These are phyloP conservation scores for Tetrahymena elliotti DNA, from an alignment of 73 alveolate species.

Conservation along the genomic window DNA sequence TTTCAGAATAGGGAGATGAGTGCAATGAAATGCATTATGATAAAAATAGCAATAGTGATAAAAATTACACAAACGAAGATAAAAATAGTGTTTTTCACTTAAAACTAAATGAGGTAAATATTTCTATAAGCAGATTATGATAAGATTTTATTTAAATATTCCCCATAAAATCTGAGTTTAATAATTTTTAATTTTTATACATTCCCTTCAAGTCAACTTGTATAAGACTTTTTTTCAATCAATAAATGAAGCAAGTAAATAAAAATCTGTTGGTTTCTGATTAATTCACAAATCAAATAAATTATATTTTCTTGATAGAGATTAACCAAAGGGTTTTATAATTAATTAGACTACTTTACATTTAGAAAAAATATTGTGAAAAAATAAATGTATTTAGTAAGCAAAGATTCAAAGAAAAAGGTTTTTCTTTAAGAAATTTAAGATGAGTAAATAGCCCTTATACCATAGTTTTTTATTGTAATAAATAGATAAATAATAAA, in stretches of 20 bases:
- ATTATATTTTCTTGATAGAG: too few relatives aligned
- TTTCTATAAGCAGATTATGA: neutral
- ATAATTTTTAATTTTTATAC: neutral
- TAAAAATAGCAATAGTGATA: neutral
- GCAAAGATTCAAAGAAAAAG: neutral
- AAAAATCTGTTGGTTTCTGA: neutral
- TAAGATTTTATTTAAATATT: neutral
- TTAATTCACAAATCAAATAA: too few relatives aligned
- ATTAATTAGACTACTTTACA: too few relatives aligned
- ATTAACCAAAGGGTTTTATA: neutral
- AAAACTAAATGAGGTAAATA: neutral
- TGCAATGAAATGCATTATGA: neutral
- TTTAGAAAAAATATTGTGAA: too few relatives aligned
- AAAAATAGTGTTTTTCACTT: neutral
- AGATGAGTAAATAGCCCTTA: neutral
- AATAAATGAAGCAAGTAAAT: too few relatives aligned
- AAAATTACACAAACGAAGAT: neutral
- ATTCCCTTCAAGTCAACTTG: neutral
- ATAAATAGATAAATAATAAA: neutral
- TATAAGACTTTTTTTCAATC: neutral
- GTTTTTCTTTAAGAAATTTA: neutral
- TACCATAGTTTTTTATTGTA: neutral
- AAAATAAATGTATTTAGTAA: neutral
- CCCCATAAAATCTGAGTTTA: neutral
- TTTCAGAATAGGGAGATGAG: neutral